Conservation (phyloP, 164 flowering plant genomes). For the Macadamia integrifolia region DNA sequence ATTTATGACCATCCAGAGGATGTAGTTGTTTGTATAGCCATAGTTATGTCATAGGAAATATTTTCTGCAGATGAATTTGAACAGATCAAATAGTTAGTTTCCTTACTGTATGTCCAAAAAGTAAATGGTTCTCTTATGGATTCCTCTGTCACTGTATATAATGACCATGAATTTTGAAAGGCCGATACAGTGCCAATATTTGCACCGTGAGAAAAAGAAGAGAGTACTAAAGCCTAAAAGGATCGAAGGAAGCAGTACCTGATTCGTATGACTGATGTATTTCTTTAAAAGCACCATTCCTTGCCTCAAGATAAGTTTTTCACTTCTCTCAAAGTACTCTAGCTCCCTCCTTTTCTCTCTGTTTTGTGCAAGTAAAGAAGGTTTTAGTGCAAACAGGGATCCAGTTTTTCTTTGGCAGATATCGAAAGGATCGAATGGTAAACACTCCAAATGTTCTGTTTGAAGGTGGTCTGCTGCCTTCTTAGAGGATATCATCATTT, state of each 20-base stretch:
- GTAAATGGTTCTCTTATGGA: too few species aligned
- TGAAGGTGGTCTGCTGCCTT: background rate
- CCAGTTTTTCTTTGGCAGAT: slow-evolving; percentile 32
- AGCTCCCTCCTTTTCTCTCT: slow-evolving; percentile 39
- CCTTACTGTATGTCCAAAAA: too few species aligned
- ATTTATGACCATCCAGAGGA: too few species aligned
- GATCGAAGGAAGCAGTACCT: slow-evolving; percentile 28
- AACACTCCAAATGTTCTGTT: slow-evolving; percentile 2
- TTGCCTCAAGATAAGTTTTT: slow-evolving; percentile 27
- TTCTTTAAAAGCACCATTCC: slow-evolving; percentile 71
- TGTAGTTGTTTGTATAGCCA: too few species aligned
- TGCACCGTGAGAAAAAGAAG: background rate
- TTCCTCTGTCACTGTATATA: too few species aligned
- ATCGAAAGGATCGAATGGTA: slow-evolving; percentile 26
- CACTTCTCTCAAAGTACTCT: slow-evolving; percentile 16
- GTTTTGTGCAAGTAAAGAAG: slow-evolving; percentile 41
- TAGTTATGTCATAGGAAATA: too few species aligned
- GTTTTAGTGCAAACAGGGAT: slow-evolving; percentile 25
- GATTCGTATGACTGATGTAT: slow-evolving; percentile 38
- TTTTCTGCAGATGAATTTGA: too few species aligned
- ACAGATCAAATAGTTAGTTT: too few species aligned
- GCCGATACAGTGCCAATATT: too few species aligned
- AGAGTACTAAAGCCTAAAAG: background rate
- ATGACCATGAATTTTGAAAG: too few species aligned
- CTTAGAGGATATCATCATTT: background rate